Evolutionary conservation across 768 basidiomycete genomes (phyloP).

Genomic region (Leccinum disarticulatum): DNA sequence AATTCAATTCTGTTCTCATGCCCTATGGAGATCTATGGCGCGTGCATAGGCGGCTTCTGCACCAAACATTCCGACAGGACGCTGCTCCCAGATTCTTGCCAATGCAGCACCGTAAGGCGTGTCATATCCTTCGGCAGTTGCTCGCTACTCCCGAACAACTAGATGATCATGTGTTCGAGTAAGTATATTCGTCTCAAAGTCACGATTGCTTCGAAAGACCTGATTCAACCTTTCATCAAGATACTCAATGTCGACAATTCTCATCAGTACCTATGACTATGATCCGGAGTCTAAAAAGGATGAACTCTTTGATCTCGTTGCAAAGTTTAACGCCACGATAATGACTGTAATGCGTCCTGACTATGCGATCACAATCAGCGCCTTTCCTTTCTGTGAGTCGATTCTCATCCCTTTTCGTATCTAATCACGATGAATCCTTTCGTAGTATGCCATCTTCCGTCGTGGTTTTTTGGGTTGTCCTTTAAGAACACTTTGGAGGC

Average conservation of each 20-base stretch:
- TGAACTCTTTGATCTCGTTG: neutral
- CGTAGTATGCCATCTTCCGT: constrained; percentile 4
- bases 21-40: constrained; percentile 15
- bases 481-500: constrained; percentile 4
- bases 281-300: constrained; percentile 4
- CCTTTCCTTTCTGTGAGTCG: constrained; percentile 3
- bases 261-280: constrained; percentile 10
- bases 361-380: neutral
- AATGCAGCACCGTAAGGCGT: constrained; percentile 1
- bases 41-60: constrained; percentile 14
- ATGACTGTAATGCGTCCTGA: neutral
- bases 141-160: neutral
- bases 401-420: neutral
- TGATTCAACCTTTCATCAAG: neutral
- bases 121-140: constrained; percentile 5
- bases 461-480: constrained; percentile 6
- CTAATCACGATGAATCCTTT: neutral
- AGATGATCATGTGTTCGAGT: constrained; percentile 8
- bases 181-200: too few species aligned
- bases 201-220: neutral
- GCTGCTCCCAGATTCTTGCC: neutral
- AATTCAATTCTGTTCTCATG: neutral
- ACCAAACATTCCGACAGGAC: constrained; percentile 5
- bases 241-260: constrained; percentile 3
- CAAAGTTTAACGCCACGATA: neutral